Evolutionary conservation across 1,284 basidiomycete species (phyloP), one percentile per base, ranked within the genome.

Genomic region (Anthracocystis walkeri): DNA sequence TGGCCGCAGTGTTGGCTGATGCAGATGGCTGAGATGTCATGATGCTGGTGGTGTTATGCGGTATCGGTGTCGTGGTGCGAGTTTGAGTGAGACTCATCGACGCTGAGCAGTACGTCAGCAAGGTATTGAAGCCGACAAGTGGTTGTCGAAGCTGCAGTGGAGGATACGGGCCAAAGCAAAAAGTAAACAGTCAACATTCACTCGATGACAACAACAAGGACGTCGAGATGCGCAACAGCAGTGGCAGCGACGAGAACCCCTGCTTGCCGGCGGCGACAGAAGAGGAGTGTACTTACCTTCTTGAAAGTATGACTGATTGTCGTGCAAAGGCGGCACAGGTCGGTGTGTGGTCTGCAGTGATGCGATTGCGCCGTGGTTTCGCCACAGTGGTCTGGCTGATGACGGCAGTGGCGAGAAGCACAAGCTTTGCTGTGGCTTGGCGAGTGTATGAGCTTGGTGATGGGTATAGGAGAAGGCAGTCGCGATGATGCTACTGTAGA

Each of bases 11-110:
- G 33, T 27, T 58, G 23, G 62, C 42, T 16, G 58, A 50, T 21
- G 65, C 41, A 21, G 65, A 21, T 8, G 44, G 50, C 23, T 74
- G 71, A 42, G 65, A 74, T 10, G 71, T n/a, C 71, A 74, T 74
- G 63, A 48, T 63, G 68, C 58, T 62, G 58, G 6, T 68, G 58
- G 1, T 55, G 38, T 20, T 61, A 44, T 27, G 5, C 21, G 52
- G 33, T 20, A 27, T 54, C 35, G 51, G 29, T 44, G 54, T 29
- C 29, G 49, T 53, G 11, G 58, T 54, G 62, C 44, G 21, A 33
- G 68, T 58, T 5, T 65, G 55, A 14, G 54, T 55, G 40, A 58
- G 45, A 48, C 58, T 65, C 63, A 62, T 65, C 27, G 51, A 42
- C 35, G 58, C 21, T 38, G 20, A 35, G 44, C 8, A 10, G n/a